Evolutionary conservation across 1,284 basidiomycete genomes (phyloP).

Genomic region (Chondrostereum purpureum): DNA sequence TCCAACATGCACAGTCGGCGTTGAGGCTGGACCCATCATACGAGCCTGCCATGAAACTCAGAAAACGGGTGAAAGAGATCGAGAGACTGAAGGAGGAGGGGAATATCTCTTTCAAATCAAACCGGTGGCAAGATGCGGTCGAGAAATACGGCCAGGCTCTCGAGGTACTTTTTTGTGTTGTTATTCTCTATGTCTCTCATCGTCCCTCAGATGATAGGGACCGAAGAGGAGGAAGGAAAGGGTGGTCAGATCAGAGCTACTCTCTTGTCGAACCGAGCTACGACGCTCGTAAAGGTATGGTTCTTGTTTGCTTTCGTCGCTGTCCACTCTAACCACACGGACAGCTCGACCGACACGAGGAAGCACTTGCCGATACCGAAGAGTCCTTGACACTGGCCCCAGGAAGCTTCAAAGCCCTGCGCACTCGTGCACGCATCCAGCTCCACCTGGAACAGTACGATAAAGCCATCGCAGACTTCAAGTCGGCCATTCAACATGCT

Average conservation of each 20-base stretch:
- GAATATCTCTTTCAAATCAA: conserved; percentile 69
- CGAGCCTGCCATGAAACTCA: conserved; percentile 59
- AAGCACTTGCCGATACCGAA: conserved; percentile 22
- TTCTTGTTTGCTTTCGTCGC: not conserved
- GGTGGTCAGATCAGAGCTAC: conserved; percentile 76
- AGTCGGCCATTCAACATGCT: conserved; percentile 67
- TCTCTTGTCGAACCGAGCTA: conserved; percentile 79
- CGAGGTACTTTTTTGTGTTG: conserved; percentile 34
- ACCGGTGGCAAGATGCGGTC: conserved; percentile 56
- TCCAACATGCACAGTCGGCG: conserved; percentile 69
- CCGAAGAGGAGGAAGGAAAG: conserved; percentile 57
- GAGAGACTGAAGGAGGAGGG: conserved; percentile 83
- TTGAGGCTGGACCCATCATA: conserved; percentile 78
- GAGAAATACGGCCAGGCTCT: conserved; percentile 66
- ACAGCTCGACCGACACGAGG: conserved; percentile 57
- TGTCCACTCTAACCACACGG: not conserved
- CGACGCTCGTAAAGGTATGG: conserved; percentile 67
- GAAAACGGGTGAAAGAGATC: conserved; percentile 74
- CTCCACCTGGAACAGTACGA: conserved; percentile 75
- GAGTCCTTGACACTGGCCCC: conserved; percentile 37
- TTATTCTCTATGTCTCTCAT: not conserved
- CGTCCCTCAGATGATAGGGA: too few relatives aligned
- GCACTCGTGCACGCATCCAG: conserved; percentile 77
- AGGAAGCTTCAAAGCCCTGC: conserved; percentile 76
- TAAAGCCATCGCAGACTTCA: conserved; percentile 70